A percentile compares a stretch with the other conserved stretches of the same genome.
Evolutionary conservation across 768 basidiomycete species (phyloP).

Genomic region (Exidia glandulosa): DNA sequence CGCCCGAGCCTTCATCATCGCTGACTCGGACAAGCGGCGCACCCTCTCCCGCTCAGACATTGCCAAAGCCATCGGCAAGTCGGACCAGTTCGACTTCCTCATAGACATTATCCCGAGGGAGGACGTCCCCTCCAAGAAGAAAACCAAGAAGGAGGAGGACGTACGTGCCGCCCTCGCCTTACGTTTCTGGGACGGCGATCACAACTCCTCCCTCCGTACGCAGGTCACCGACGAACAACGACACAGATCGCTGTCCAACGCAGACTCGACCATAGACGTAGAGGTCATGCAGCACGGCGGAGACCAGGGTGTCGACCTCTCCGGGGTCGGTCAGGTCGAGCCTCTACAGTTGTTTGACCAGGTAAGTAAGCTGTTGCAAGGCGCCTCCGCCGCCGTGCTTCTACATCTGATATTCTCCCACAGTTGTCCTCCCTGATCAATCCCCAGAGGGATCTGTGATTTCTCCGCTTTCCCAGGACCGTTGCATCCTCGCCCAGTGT

Average conservation of each 20-base stretch:
- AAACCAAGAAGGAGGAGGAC: background rate
- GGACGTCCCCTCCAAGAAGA: slow-evolving; percentile 23
- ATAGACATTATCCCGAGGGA: slow-evolving; percentile 94
- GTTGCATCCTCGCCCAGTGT: background rate
- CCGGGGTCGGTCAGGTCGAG: background rate
- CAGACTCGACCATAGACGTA: background rate
- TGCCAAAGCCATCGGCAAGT: slow-evolving; percentile 81
- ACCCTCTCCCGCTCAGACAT: slow-evolving; percentile 91
- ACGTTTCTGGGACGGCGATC: too few relatives aligned
- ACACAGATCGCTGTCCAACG: background rate
- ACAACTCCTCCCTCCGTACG: background rate
- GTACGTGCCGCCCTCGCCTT: background rate
- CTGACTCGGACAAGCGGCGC: slow-evolving; percentile 92
- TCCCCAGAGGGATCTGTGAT: background rate
- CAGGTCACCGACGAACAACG: background rate
- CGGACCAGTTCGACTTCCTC: slow-evolving; percentile 94
- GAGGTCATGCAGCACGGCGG: background rate
- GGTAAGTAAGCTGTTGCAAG: too few relatives aligned
- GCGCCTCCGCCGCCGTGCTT: background rate
- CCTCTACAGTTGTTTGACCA: background rate
- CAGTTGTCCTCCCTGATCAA: background rate
- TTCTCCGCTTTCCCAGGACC: background rate
- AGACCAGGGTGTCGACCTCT: background rate
- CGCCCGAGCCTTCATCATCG: slow-evolving; percentile 87
- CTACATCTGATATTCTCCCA: background rate